Evolutionary conservation across 2,329 filamentous ascomycete genomes (phyloP).

Genomic region (Calonectria hongkongensis): DNA sequence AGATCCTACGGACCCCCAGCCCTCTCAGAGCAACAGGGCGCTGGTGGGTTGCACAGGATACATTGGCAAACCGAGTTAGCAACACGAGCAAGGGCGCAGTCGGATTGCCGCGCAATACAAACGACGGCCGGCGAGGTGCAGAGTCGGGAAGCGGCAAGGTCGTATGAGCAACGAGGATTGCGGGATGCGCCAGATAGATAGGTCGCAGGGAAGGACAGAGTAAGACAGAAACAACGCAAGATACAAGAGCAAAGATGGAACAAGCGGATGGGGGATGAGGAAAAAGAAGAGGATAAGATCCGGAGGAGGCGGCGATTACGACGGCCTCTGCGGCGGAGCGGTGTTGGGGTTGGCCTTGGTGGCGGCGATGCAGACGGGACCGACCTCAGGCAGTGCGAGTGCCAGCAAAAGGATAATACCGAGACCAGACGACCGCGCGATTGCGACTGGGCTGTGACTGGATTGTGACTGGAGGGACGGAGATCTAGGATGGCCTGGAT

Average conservation of each 20-base stretch:
- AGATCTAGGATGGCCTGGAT: conserved; percentile 28
- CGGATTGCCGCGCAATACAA: conserved; percentile 33
- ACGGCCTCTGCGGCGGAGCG: conserved; percentile 55
- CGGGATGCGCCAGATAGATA: conserved; percentile 19
- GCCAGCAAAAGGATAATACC: conserved; percentile 29
- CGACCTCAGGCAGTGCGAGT: conserved; percentile 27
- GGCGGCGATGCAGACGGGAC: conserved; percentile 45
- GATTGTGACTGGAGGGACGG: conserved; percentile 28
- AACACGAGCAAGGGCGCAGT: conserved; percentile 38
- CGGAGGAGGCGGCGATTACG: conserved; percentile 55
- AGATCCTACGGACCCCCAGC: conserved; percentile 54
- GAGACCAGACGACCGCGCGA: conserved; percentile 20
- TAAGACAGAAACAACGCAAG: conserved; percentile 15
- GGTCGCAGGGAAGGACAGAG: conserved; percentile 1
- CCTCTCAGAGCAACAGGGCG: conserved; percentile 55
- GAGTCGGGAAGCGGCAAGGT: conserved; percentile 10
- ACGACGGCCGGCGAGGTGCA: conserved; percentile 28
- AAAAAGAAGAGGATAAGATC: conserved; percentile 40
- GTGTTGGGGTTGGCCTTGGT: conserved; percentile 50
- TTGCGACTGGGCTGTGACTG: conserved; percentile 30
- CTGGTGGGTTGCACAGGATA: conserved; percentile 49
- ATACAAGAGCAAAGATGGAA: conserved; percentile 15
- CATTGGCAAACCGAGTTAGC: conserved; percentile 41
- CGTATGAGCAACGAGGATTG: conserved; percentile 27
- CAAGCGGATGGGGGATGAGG: conserved; percentile 20